These are phyloP conservation scores for Penicillium sp. DNA, from an alignment of 2,329 filamentous ascomycete genomes.

Conservation along the genomic window DNA sequence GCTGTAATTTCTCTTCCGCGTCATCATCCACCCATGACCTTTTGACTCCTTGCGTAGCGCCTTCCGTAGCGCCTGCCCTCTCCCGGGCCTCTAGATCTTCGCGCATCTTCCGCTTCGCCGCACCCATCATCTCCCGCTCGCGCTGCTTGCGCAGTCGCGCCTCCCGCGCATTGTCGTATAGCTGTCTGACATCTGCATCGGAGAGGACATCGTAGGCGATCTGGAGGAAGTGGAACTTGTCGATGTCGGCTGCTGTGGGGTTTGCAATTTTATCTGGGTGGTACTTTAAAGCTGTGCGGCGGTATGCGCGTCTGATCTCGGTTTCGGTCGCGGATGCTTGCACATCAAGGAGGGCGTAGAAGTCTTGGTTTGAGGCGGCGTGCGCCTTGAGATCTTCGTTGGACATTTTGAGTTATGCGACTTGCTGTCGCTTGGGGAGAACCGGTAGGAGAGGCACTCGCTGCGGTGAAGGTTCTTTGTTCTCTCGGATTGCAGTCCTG, in stretches of 20 bases:
- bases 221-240: constrained; percentile 82
- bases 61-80: constrained; percentile 48
- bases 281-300: constrained; percentile 82
- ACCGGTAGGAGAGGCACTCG: constrained; percentile 15
- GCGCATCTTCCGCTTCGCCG: constrained; percentile 72
- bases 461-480: neutral
- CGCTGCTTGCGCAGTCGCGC: constrained; percentile 69
- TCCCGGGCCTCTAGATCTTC: constrained; percentile 85
- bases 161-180: constrained; percentile 76
- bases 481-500: neutral
- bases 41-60: constrained; percentile 56
- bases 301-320: constrained; percentile 82
- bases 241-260: constrained; percentile 66
- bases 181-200: constrained; percentile 67
- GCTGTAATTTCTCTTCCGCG: constrained; percentile 53
- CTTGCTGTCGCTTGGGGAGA: constrained; percentile 46
- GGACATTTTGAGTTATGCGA: constrained; percentile 50
- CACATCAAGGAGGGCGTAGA: constrained; percentile 75
- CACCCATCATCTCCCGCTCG: constrained; percentile 73
- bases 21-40: constrained; percentile 54
- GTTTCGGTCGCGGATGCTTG: constrained; percentile 64
- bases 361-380: constrained; percentile 66
- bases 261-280: constrained; percentile 89
- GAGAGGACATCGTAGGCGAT: constrained; percentile 83
- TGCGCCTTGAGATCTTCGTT: constrained; percentile 56